Evolutionary conservation across 2,329 filamentous ascomycete species (phyloP).

Genomic region (Aspergillus pseudoterreus): DNA sequence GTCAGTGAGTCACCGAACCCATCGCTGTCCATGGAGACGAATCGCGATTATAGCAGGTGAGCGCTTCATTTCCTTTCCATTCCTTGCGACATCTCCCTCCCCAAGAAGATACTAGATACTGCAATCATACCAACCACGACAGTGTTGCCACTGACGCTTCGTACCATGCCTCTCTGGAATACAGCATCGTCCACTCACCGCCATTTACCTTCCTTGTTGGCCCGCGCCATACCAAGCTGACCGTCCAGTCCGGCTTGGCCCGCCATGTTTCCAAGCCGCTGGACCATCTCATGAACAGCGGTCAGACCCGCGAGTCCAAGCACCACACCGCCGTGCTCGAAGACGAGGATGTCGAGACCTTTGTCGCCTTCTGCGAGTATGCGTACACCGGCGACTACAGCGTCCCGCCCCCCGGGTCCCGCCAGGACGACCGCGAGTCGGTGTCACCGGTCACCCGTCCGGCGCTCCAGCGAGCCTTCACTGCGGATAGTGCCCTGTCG

Average conservation of each 20-base stretch:
- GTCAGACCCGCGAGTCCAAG: slow-evolving; percentile 43
- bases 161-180: slow-evolving; percentile 8
- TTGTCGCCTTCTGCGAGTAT: slow-evolving; percentile 48
- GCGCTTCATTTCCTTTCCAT: neutral
- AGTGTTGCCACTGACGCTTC: slow-evolving; percentile 19
- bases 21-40: slow-evolving; percentile 21
- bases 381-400: slow-evolving; percentile 49
- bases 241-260: slow-evolving; percentile 45
- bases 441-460: neutral
- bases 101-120: neutral
- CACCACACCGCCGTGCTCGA: slow-evolving; percentile 42
- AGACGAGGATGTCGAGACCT: slow-evolving; percentile 48
- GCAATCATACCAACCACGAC: slow-evolving; percentile 10
- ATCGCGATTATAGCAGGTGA: slow-evolving; percentile 33
- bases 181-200: slow-evolving; percentile 43
- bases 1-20: no score
- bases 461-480: slow-evolving; percentile 12
- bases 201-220: slow-evolving; percentile 47
- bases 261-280: slow-evolving; percentile 43
- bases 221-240: slow-evolving; percentile 43
- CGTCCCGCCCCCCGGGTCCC: slow-evolving; percentile 27
- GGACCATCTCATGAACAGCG: slow-evolving; percentile 44
- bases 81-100: neutral
- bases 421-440: slow-evolving; percentile 17
- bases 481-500: slow-evolving; percentile 8